phyloP scores from a whole-genome alignment of 2,329 filamentous ascomycete species.

The Cladosporium phlei region DNA sequence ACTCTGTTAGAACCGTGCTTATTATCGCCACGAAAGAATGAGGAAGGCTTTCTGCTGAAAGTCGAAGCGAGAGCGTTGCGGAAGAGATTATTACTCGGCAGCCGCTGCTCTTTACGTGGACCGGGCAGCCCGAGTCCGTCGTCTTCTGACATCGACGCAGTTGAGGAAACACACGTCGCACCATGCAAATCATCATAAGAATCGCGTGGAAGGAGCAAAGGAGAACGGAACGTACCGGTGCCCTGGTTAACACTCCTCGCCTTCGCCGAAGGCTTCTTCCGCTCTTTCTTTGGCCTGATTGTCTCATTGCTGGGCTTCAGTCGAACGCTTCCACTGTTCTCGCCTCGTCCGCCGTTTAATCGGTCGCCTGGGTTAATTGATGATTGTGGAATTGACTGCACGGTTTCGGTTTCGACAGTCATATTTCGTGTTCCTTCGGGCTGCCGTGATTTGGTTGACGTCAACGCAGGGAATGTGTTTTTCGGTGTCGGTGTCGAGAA shows the following conservation, averaged over 20 bases:
- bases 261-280: conserved; percentile 74
- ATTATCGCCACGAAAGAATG: conserved; percentile 16
- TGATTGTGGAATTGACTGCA: conserved; percentile 82
- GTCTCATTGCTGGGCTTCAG: conserved; percentile 92
- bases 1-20: conserved; percentile 25
- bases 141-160: conserved; percentile 12
- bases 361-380: conserved; percentile 61
- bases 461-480: conserved; percentile 64
- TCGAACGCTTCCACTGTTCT: conserved; percentile 67
- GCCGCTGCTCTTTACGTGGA: background rate
- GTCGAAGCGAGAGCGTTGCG: conserved; percentile 3
- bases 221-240: conserved; percentile 39
- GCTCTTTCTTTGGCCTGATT: conserved; percentile 88
- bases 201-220: conserved; percentile 24
- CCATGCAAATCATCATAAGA: conserved; percentile 18
- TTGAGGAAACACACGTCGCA: conserved; percentile 12
- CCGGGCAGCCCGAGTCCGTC: conserved; percentile 2
- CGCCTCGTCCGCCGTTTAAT: conserved; percentile 54
- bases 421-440: conserved; percentile 80
- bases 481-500: conserved; percentile 56
- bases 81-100: background rate
- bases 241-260: conserved; percentile 65
- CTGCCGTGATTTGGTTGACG: conserved; percentile 59
- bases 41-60: conserved; percentile 8
- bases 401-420: conserved; percentile 97